Evolutionary conservation across 139 green algal genomes (phyloP).

Genomic region (Picochlorum costavermella): DNA sequence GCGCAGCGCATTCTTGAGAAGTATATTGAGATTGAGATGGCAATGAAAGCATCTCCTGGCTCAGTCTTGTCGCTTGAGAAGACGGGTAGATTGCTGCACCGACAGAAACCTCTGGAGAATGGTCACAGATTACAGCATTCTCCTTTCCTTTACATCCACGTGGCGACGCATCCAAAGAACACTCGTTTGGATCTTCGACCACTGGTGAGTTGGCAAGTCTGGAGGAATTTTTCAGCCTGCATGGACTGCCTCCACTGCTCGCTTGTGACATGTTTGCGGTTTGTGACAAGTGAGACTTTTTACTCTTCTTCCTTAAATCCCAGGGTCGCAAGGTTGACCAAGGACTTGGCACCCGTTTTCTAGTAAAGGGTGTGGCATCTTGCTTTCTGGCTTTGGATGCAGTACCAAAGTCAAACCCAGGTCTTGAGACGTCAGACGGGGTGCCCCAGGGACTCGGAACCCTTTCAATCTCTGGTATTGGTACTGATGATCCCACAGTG

Average conservation of each 20-base stretch:
- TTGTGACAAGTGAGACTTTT: neutral
- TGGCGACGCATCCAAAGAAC: too few species aligned
- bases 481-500: constrained; percentile 5
- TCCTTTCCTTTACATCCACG: too few species aligned
- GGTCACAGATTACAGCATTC: too few species aligned
- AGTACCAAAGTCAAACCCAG: neutral
- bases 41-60: too few species aligned
- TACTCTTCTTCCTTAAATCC: constrained; percentile 12
- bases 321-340: constrained; percentile 21
- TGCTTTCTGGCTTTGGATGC: neutral
- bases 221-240: too few species aligned
- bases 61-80: too few species aligned
- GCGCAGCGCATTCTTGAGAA: too few species aligned
- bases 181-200: too few species aligned
- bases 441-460: constrained; percentile 23
- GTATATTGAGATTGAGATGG: too few species aligned
- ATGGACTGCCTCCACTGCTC: neutral
- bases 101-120: too few species aligned
- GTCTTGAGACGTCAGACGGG: constrained; percentile 5
- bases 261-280: neutral
- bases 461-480: constrained; percentile 15
- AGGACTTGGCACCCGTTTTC: constrained; percentile 14
- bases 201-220: too few species aligned
- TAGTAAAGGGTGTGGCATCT: neutral
- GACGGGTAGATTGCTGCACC: too few species aligned